phyloP scores from a whole-genome alignment of 1,284 basidiomycete species.

The Pseudozyma sp. region DNA sequence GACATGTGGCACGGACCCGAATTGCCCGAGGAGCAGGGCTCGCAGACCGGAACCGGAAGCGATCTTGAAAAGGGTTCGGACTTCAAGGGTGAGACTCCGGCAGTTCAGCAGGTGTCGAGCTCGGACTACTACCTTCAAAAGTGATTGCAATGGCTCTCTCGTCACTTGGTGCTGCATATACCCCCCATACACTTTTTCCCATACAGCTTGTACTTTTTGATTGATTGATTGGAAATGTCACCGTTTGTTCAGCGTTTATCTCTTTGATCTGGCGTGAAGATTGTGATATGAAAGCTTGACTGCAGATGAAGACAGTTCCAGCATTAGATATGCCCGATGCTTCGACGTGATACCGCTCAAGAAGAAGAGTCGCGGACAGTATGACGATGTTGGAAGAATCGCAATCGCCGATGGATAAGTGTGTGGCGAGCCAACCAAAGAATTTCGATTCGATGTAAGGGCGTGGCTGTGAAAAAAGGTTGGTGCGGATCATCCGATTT shows the following conservation, averaged over 20 bases:
- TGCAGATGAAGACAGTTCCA: too few species aligned
- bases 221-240: background rate
- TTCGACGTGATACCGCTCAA: too few species aligned
- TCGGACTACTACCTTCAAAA: slow-evolving; percentile 45
- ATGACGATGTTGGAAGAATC: too few species aligned
- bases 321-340: too few species aligned
- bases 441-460: background rate
- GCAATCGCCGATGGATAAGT: too few species aligned
- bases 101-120: slow-evolving; percentile 11
- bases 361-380: too few species aligned
- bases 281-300: too few species aligned
- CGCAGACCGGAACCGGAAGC: background rate
- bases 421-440: background rate
- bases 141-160: slow-evolving; percentile 3
- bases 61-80: slow-evolving; percentile 34
- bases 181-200: too few species aligned
- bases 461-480: background rate
- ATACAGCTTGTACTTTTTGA: background rate
- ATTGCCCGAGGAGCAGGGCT: background rate
- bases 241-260: background rate
- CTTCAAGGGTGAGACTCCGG: slow-evolving; percentile 4
- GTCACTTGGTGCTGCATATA: too few species aligned
- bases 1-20: slow-evolving; percentile 31
- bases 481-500: slow-evolving; percentile 6
- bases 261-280: background rate